These are phyloP conservation scores for Piedraia hortae DNA, from an alignment of 2,329 filamentous ascomycete genomes.

Conservation along the genomic window DNA sequence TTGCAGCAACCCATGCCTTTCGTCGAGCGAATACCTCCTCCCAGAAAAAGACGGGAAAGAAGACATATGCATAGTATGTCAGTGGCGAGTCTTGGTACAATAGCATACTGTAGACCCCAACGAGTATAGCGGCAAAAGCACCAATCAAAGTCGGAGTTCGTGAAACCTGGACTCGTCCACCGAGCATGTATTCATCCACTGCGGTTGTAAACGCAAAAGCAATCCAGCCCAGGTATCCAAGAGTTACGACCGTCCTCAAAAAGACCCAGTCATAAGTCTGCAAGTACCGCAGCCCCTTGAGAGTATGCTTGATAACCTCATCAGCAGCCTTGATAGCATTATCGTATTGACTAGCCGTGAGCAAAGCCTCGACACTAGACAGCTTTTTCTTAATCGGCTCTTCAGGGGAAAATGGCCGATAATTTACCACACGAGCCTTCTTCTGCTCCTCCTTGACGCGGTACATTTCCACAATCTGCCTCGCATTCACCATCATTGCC, in stretches of 20 bases:
- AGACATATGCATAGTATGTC: slow-evolving; percentile 72
- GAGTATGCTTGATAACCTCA: slow-evolving; percentile 44
- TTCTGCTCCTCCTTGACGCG: slow-evolving; percentile 76
- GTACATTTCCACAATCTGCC: slow-evolving; percentile 84
- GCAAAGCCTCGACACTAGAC: slow-evolving; percentile 36
- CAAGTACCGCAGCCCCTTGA: slow-evolving; percentile 70
- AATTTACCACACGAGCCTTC: slow-evolving; percentile 44
- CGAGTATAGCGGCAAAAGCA: slow-evolving; percentile 49
- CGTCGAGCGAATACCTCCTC: slow-evolving; percentile 71
- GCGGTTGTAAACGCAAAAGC: slow-evolving; percentile 74
- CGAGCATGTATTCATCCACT: slow-evolving; percentile 62
- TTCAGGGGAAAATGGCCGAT: slow-evolving; percentile 41
- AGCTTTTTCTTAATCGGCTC: slow-evolving; percentile 40
- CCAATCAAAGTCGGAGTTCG: slow-evolving; percentile 31
- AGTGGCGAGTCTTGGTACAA: slow-evolving; percentile 49
- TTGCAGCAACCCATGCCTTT: slow-evolving; percentile 37
- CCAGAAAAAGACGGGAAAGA: slow-evolving; percentile 91
- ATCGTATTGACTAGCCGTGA: slow-evolving; percentile 37
- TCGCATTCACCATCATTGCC: slow-evolving; percentile 60
- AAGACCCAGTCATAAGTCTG: slow-evolving; percentile 99
- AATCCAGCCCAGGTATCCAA: slow-evolving; percentile 89
- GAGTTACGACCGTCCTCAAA: slow-evolving; percentile 59
- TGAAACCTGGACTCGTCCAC: slow-evolving; percentile 35
- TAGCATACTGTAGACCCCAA: slow-evolving; percentile 51
- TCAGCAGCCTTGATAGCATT: slow-evolving; percentile 57